Conservation (phyloP, 768 basidiomycete genomes). For the Collybia nuda region DNA sequence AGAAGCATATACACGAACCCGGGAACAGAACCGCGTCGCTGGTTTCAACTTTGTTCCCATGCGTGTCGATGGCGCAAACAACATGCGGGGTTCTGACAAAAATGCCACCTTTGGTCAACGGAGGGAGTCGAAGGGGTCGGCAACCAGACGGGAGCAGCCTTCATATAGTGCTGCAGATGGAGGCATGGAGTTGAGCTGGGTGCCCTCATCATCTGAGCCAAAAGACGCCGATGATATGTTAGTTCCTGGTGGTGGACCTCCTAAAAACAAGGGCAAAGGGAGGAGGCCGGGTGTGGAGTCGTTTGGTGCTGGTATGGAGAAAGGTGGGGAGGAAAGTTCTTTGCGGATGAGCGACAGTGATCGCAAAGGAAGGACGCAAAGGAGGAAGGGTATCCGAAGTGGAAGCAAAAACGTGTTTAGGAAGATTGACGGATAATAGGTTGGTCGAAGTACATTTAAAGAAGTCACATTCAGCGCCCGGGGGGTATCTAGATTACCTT, state of each 20-base stretch:
- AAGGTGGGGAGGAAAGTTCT: conserved; percentile 54
- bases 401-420: conserved; percentile 88
- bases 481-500: neutral
- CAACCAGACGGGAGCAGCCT: conserved; percentile 15
- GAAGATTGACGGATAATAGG: conserved; percentile 22
- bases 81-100: conserved; percentile 34
- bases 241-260: conserved; percentile 19
- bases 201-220: conserved; percentile 51
- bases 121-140: conserved; percentile 30
- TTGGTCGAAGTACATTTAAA: neutral
- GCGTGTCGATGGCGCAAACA: conserved; percentile 38
- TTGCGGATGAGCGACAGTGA: conserved; percentile 61
- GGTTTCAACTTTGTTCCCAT: conserved; percentile 70
- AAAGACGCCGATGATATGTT: conserved; percentile 32
- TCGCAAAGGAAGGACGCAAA: conserved; percentile 73
- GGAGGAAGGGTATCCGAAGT: conserved; percentile 79
- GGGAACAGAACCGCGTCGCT: conserved; percentile 42
- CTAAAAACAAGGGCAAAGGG: conserved; percentile 28
- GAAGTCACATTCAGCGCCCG: neutral
- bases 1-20: conserved; percentile 41
- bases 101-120: conserved; percentile 72
- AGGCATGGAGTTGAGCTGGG: conserved; percentile 83
- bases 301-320: conserved; percentile 91
- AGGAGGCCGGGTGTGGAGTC: conserved; percentile 65
- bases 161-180: conserved; percentile 44